Percentiles rank a stretch among this genome's conserved stretches.
Evolutionary conservation across 352 stramenopile species (phyloP).

Genomic region (Phytophthora macrochlamydospora): DNA sequence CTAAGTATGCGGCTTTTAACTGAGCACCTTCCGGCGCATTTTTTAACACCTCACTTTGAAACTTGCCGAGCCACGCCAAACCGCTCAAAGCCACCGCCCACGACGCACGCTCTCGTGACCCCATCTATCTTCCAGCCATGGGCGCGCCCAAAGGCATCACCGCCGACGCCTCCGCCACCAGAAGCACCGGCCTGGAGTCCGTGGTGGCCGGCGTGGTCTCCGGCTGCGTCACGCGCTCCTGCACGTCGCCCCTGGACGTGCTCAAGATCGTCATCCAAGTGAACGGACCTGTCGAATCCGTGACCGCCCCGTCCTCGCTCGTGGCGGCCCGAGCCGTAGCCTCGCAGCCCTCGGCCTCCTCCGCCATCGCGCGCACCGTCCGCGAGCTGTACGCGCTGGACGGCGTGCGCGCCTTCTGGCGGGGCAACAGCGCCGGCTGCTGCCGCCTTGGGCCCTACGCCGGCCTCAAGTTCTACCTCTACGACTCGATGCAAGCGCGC

Average conservation of each 20-base stretch:
- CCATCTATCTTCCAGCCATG: conserved; percentile 8
- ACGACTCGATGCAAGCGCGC: conserved; percentile 63
- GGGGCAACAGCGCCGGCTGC: conserved; percentile 77
- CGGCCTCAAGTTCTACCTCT: conserved; percentile 84
- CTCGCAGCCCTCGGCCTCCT: conserved; percentile 37
- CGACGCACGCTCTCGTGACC: too few species aligned
- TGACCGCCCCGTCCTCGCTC: conserved; percentile 22
- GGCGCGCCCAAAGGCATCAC: conserved; percentile 15
- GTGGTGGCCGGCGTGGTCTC: conserved; percentile 77
- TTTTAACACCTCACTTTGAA: too few species aligned
- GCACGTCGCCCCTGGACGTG: conserved; percentile 82
- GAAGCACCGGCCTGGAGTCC: conserved; percentile 56
- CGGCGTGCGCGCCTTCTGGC: conserved; percentile 78
- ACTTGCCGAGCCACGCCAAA: too few species aligned
- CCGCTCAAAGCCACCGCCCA: too few species aligned
- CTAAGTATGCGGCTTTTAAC: too few species aligned
- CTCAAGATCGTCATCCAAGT: conserved; percentile 89
- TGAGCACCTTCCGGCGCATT: too few species aligned
- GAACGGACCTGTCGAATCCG: conserved; percentile 40
- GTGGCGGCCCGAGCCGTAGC: conserved; percentile 31
- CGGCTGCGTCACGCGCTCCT: conserved; percentile 81
- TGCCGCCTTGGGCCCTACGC: conserved; percentile 79
- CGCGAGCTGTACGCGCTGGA: conserved; percentile 69
- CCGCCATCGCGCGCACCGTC: conserved; percentile 48
- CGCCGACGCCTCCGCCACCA: background rate